These are phyloP conservation scores for Wilcoxina mikolae DNA, from an alignment of 495 filamentous ascomycete species.

Conservation along the genomic window DNA sequence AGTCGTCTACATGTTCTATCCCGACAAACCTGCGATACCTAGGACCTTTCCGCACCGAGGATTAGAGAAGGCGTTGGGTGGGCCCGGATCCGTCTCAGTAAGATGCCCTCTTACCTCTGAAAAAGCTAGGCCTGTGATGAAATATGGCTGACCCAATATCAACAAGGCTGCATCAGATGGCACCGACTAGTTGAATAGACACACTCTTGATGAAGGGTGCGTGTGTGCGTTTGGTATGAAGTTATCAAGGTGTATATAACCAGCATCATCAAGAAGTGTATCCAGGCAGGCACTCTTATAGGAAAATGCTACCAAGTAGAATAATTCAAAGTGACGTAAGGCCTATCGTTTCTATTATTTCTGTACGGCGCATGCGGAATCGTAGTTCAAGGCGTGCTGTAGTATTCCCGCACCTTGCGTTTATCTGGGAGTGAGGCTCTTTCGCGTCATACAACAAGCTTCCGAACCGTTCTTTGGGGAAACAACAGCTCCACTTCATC, in stretches of 20 bases:
- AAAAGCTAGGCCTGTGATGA: background rate
- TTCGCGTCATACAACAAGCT: conserved; percentile 6
- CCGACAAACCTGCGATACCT: conserved; percentile 67
- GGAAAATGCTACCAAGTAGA: background rate
- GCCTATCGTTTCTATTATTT: background rate
- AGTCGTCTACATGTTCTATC: conserved; percentile 57
- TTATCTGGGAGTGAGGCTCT: conserved; percentile 3
- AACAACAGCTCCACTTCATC: conserved; percentile 15
- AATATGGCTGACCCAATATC: background rate
- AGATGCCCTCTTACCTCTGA: conserved; percentile 8
- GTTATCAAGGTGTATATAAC: background rate
- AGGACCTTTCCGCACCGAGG: conserved; percentile 65
- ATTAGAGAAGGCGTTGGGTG: conserved; percentile 73
- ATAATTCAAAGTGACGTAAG: background rate
- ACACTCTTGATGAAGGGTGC: background rate
- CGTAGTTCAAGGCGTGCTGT: background rate
- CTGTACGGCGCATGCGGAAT: too few relatives aligned
- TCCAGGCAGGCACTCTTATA: background rate
- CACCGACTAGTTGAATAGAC: background rate
- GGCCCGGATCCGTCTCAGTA: conserved; percentile 26
- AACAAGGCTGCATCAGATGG: background rate
- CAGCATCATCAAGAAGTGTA: background rate
- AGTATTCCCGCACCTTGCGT: conserved; percentile 1
- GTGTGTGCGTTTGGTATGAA: background rate
- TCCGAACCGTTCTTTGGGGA: background rate